Percentiles rank a stretch among this genome's conserved stretches.
phyloP scores from a whole-genome alignment of 1,284 basidiomycete genomes.

The Heliocybe sulcata region DNA sequence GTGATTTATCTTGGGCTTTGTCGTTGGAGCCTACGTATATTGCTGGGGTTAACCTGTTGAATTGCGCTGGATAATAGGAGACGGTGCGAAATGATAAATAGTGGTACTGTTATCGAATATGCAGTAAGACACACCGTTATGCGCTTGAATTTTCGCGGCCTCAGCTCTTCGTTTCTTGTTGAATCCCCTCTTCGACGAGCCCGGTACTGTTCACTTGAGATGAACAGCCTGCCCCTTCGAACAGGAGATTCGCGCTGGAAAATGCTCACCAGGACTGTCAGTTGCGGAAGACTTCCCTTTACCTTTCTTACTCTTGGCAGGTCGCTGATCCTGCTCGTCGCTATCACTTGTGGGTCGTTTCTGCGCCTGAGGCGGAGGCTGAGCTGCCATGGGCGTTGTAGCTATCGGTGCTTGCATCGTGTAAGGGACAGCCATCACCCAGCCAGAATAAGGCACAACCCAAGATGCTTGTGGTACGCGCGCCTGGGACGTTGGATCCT shows the following conservation, averaged over 20 bases:
- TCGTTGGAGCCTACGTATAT: background rate
- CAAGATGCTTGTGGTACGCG: background rate
- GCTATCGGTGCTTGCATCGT: background rate
- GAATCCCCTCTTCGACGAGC: conserved; percentile 52
- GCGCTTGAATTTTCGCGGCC: conserved; percentile 48
- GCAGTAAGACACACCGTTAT: conserved; percentile 17
- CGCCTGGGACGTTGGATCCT: background rate
- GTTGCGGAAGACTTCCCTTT: conserved; percentile 28
- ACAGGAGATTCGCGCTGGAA: conserved; percentile 4
- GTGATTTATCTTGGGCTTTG: background rate
- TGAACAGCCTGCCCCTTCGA: conserved; percentile 8
- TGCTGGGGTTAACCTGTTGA: background rate
- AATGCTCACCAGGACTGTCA: conserved; percentile 24
- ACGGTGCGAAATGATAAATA: background rate
- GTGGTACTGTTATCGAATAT: background rate
- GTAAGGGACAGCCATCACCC: background rate
- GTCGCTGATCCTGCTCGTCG: conserved; percentile 25
- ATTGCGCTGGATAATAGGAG: background rate
- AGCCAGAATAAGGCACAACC: background rate
- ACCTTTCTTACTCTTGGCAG: conserved; percentile 32
- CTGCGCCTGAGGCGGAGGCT: conserved; percentile 16
- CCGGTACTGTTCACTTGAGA: conserved; percentile 18
- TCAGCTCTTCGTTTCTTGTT: conserved; percentile 63
- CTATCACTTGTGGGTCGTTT: conserved; percentile 29
- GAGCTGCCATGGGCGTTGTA: background rate